Conservation (phyloP, 768 basidiomycete genomes). For the Cystofilobasidium bisporidii region DNA sequence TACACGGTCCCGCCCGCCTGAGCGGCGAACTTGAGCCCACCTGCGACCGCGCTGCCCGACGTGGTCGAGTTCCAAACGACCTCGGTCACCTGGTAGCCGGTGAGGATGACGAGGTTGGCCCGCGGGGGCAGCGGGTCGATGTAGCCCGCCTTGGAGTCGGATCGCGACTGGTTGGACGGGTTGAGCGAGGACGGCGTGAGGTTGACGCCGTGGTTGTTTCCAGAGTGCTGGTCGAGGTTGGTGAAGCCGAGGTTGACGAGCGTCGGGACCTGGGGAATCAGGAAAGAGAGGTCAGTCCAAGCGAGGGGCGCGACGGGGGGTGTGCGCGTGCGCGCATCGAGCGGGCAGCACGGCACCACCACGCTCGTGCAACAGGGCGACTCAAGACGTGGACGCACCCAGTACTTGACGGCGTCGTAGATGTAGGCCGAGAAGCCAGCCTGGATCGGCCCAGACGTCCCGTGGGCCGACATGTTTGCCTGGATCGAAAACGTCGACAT, state of each 20-base stretch:
- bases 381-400: slow-evolving; percentile 47
- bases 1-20: slow-evolving; percentile 34
- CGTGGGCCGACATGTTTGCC: slow-evolving; percentile 47
- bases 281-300: slow-evolving; percentile 38
- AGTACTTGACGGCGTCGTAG: slow-evolving; percentile 49
- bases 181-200: slow-evolving; percentile 56
- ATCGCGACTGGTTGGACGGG: slow-evolving; percentile 55
- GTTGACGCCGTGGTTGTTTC: slow-evolving; percentile 35
- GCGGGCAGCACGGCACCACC: too few relatives aligned
- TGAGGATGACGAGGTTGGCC: slow-evolving; percentile 55
- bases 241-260: neutral
- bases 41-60: slow-evolving; percentile 42
- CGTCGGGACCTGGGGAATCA: slow-evolving; percentile 18
- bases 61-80: slow-evolving; percentile 39
- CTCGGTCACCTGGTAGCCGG: slow-evolving; percentile 53
- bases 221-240: slow-evolving; percentile 22
- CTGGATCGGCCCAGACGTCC: slow-evolving; percentile 49
- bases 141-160: slow-evolving; percentile 57
- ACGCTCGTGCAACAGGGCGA: too few relatives aligned
- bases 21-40: slow-evolving; percentile 46
- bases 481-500: slow-evolving; percentile 45
- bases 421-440: slow-evolving; percentile 43
- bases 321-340: too few relatives aligned
- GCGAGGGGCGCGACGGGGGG: too few relatives aligned
- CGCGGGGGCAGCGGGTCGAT: slow-evolving; percentile 58